phyloP scores from a whole-genome alignment of 495 filamentous ascomycete species.

The Penicillium antarcticum region DNA sequence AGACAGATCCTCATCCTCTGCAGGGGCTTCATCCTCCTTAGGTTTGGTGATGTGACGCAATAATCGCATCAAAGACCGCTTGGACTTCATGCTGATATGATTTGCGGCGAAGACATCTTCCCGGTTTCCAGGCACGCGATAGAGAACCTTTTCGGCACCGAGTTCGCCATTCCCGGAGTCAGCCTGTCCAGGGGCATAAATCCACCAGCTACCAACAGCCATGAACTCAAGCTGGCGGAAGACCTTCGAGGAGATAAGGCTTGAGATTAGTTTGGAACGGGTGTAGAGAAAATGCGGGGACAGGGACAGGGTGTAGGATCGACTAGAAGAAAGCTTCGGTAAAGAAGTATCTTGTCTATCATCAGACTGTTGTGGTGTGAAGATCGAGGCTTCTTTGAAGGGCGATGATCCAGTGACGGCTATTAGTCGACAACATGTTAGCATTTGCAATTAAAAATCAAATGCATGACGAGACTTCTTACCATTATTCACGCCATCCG shows the following conservation, averaged over 20 bases:
- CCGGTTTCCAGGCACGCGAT: constrained; percentile 73
- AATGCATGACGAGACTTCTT: constrained; percentile 6
- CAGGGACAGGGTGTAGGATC: constrained; percentile 79
- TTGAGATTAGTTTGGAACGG: constrained; percentile 68
- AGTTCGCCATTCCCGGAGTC: constrained; percentile 3
- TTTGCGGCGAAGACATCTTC: constrained; percentile 83
- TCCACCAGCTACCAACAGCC: constrained; percentile 92
- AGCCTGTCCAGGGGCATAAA: constrained; percentile 42
- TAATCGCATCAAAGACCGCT: constrained; percentile 83
- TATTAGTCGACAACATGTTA: constrained; percentile 22
- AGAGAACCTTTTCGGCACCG: constrained; percentile 31
- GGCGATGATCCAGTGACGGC: constrained; percentile 31
- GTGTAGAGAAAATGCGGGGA: constrained; percentile 86
- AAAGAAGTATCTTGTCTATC: constrained; percentile 10
- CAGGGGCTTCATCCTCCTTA: constrained; percentile 25
- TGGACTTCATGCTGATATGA: constrained; percentile 67
- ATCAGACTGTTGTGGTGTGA: constrained; percentile 13
- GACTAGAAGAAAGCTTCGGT: constrained; percentile 56
- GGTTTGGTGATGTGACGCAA: constrained; percentile 58
- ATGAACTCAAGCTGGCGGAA: constrained; percentile 89
- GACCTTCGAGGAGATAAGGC: constrained; percentile 82
- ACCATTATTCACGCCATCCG: constrained; percentile 48
- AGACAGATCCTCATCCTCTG: constrained; percentile 30
- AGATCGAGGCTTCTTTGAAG: constrained; percentile 40
- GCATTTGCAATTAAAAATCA: constrained; percentile 6